phyloP scores from a whole-genome alignment of 2,329 filamentous ascomycete genomes.

The Cladorrhinum sp. region DNA sequence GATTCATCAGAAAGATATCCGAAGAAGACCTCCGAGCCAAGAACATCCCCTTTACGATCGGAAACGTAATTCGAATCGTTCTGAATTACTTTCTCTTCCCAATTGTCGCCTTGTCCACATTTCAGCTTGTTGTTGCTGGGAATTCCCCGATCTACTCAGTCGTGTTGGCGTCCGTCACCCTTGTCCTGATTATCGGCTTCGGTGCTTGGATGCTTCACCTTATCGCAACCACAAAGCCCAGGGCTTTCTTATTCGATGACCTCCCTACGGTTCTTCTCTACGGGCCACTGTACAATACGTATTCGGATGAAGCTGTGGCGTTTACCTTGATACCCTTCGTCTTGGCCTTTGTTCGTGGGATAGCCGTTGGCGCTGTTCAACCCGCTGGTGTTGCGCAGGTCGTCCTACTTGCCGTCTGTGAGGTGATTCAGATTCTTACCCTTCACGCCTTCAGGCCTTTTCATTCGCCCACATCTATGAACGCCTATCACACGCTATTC shows the following conservation, averaged over 20 bases:
- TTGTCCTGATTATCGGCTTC: slow-evolving; percentile 70
- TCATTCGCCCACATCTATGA: slow-evolving; percentile 91
- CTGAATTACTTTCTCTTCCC: slow-evolving; percentile 93
- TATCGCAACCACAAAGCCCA: slow-evolving; percentile 76
- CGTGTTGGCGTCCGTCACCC: slow-evolving; percentile 69
- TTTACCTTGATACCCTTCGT: slow-evolving; percentile 86
- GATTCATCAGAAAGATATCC: slow-evolving; percentile 64
- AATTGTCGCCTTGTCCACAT: slow-evolving; percentile 81
- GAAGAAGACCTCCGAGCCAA: slow-evolving; percentile 89
- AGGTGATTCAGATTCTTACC: slow-evolving; percentile 84
- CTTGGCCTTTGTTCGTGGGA: slow-evolving; percentile 78
- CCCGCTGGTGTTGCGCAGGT: slow-evolving; percentile 90
- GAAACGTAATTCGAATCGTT: slow-evolving; percentile 77
- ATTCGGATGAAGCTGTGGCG: slow-evolving; percentile 85
- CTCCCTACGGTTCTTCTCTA: slow-evolving; percentile 85
- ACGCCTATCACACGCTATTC: slow-evolving; percentile 88
- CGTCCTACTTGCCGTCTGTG: slow-evolving; percentile 87
- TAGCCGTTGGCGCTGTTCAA: slow-evolving; percentile 90
- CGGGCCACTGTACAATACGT: slow-evolving; percentile 95
- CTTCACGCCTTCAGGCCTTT: slow-evolving; percentile 89
- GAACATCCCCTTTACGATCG: slow-evolving; percentile 82
- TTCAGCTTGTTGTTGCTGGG: slow-evolving; percentile 77
- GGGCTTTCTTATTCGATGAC: slow-evolving; percentile 89
- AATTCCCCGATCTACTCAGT: slow-evolving; percentile 68
- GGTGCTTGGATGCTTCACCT: slow-evolving; percentile 76